Evolutionary conservation across 495 filamentous ascomycete species (phyloP).

Genomic region (Hypoxylon perforatum): DNA sequence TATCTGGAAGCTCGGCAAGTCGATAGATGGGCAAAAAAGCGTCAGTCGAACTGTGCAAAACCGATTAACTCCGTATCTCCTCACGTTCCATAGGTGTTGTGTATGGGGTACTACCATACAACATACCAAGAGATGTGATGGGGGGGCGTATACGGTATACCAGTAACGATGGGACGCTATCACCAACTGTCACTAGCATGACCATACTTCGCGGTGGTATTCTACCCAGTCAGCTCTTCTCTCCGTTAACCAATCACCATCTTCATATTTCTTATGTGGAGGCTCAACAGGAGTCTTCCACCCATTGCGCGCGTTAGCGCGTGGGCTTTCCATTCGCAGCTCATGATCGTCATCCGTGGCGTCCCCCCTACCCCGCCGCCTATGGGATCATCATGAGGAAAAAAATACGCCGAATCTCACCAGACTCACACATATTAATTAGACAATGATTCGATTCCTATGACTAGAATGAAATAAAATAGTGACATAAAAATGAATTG

Average conservation of each 20-base stretch:
- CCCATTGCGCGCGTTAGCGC: slow-evolving; percentile 40
- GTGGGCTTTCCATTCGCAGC: slow-evolving; percentile 29
- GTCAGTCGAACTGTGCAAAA: slow-evolving; percentile 1
- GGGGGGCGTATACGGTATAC: not conserved
- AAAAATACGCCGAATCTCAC: not conserved
- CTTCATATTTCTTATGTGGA: slow-evolving; percentile 25
- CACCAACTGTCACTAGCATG: slow-evolving; percentile 2
- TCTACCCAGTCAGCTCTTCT: slow-evolving; percentile 10
- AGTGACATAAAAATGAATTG: not conserved
- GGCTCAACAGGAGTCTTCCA: slow-evolving; percentile 39
- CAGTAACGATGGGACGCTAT: slow-evolving; percentile 10
- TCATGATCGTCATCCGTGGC: slow-evolving; percentile 22
- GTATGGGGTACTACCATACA: not conserved
- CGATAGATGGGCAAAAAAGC: slow-evolving; percentile 8
- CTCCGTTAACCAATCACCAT: slow-evolving; percentile 20
- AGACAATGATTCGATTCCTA: not conserved
- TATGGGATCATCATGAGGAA: slow-evolving; percentile 15
- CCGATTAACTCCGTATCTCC: slow-evolving; percentile 22
- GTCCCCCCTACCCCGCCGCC: slow-evolving; percentile 15
- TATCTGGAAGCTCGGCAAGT: slow-evolving; percentile 34
- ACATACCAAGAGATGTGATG: slow-evolving; percentile 7
- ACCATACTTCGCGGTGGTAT: slow-evolving; percentile 30
- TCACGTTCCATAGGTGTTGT: slow-evolving; percentile 8
- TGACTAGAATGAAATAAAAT: slow-evolving; percentile 6
- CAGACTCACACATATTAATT: not conserved